These are phyloP conservation scores for Aspergillus mulundensis DNA, from an alignment of 495 filamentous ascomycete genomes.

Conservation along the genomic window DNA sequence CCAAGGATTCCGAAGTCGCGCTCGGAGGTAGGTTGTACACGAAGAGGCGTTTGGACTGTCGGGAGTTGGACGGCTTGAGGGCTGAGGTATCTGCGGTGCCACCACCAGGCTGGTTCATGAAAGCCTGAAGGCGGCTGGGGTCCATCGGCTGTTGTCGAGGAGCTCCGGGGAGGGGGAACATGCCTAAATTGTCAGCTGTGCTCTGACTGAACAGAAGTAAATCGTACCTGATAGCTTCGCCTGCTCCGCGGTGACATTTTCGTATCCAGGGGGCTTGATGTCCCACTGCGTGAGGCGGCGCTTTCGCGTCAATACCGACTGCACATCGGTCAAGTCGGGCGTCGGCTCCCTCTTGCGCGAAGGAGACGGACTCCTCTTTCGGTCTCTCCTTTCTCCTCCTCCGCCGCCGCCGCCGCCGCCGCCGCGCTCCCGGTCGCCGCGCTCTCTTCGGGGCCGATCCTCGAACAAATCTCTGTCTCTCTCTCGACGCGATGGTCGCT, in stretches of 20 bases:
- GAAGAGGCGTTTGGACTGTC: conserved; percentile 88
- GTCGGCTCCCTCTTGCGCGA: conserved; percentile 91
- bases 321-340: conserved; percentile 84
- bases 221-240: conserved; percentile 87
- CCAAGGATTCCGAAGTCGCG: conserved; percentile 65
- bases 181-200: conserved; percentile 46
- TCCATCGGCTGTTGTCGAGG: conserved; percentile 97
- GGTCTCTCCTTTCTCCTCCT: conserved; percentile 47
- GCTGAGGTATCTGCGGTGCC: conserved; percentile 69
- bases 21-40: conserved; percentile 71
- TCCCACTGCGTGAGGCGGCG: conserved; percentile 97
- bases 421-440: conserved; percentile 14
- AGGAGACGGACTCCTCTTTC: conserved; percentile 74
- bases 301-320: conserved; percentile 74
- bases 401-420: too few relatives aligned
- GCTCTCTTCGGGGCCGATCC: conserved; percentile 49
- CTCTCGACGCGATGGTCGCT: conserved; percentile 56
- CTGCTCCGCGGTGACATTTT: conserved; percentile 97
- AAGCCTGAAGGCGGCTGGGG: conserved; percentile 86
- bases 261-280: conserved; percentile 96
- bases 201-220: neutral
- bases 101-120: conserved; percentile 84
- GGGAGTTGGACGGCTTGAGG: conserved; percentile 86
- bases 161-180: conserved; percentile 97
- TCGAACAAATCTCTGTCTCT: conserved; percentile 57